Percentiles rank a stretch among this genome's conserved stretches.
These are phyloP conservation scores for Coffea canephora DNA, from an alignment of 257 asterid genomes.

Conservation along the genomic window DNA sequence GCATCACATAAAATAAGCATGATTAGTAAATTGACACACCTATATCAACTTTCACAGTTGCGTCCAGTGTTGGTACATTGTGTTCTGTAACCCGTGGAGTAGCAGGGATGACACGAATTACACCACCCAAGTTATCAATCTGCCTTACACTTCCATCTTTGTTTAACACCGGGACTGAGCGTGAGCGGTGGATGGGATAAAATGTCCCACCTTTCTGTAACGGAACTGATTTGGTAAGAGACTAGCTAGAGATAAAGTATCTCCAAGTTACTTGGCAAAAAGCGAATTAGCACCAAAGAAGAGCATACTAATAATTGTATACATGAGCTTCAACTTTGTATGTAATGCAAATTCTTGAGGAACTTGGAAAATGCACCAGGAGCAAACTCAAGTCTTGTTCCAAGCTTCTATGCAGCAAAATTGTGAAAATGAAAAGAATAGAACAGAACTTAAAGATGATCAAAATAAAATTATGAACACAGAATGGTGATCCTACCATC, in stretches of 20 bases:
- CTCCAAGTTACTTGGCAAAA: not conserved
- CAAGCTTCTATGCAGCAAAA: not conserved
- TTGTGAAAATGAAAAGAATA: not conserved
- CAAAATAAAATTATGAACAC: not conserved
- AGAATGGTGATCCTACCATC: not conserved
- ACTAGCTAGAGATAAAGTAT: not conserved
- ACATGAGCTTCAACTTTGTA: not conserved
- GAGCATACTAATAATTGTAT: not conserved
- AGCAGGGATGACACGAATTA: constrained; percentile 66
- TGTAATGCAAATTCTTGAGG: not conserved
- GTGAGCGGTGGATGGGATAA: constrained; percentile 74
- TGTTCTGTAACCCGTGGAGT: constrained; percentile 51
- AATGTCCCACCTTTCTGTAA: constrained; percentile 54
- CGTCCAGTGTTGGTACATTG: constrained; percentile 30
- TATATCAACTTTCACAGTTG: constrained; percentile 35
- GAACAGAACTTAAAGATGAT: not conserved
- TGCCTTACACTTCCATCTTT: constrained; percentile 64
- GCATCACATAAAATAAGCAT: not conserved
- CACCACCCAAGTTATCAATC: constrained; percentile 47
- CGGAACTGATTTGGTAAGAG: constrained; percentile 29
- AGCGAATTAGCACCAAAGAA: not conserved
- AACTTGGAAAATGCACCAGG: not conserved
- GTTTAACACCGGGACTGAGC: constrained; percentile 65
- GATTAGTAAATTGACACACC: constrained; percentile 29
- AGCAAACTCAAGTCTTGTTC: not conserved